Conservation (phyloP, 2,329 filamentous ascomycete species). For the Teratosphaeria destructans region DNA sequence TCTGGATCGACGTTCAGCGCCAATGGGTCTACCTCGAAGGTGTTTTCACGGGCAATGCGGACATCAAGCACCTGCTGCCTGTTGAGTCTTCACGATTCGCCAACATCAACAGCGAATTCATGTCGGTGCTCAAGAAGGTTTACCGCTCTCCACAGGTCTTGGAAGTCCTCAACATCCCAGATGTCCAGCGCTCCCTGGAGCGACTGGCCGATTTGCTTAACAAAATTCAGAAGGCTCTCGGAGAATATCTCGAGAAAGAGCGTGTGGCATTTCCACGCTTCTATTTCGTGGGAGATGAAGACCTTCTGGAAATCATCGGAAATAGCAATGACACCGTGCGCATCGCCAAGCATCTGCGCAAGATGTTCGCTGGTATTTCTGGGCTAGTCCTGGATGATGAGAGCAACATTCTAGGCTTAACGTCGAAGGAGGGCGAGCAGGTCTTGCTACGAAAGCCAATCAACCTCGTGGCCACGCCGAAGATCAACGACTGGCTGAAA, state of each 20-base stretch:
- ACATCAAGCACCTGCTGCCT: constrained; percentile 95
- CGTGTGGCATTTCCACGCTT: constrained; percentile 95
- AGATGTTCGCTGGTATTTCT: constrained; percentile 97
- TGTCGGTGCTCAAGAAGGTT: constrained; percentile 99
- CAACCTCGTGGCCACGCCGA: constrained; percentile 82
- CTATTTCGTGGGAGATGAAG: constrained; percentile 98
- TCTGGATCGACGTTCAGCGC: constrained; percentile 99
- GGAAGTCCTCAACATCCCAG: constrained; percentile 90
- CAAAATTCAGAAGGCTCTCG: constrained; percentile 97
- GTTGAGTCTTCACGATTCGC: constrained; percentile 95
- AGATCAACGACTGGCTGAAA: constrained; percentile 98
- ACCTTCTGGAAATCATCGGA: constrained; percentile 96
- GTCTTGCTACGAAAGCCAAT: constrained; percentile 84
- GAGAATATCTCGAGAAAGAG: constrained; percentile 96
- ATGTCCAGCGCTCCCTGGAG: constrained; percentile 91
- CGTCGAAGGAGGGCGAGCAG: constrained; percentile 87
- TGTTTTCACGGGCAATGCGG: constrained; percentile 95
- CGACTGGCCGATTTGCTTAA: constrained; percentile 91
- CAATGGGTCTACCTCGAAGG: constrained; percentile 99
- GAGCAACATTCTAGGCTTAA: constrained; percentile 78
- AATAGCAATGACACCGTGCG: constrained; percentile 96
- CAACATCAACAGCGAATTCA: constrained; percentile 98
- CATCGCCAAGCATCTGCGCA: constrained; percentile 97
- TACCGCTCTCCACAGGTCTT: constrained; percentile 92
- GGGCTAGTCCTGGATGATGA: constrained; percentile 88